Evolutionary conservation across 352 stramenopile species (phyloP), one percentile per base, ranked within the genome.

Genomic region (Globisporangium heterothallicum): DNA sequence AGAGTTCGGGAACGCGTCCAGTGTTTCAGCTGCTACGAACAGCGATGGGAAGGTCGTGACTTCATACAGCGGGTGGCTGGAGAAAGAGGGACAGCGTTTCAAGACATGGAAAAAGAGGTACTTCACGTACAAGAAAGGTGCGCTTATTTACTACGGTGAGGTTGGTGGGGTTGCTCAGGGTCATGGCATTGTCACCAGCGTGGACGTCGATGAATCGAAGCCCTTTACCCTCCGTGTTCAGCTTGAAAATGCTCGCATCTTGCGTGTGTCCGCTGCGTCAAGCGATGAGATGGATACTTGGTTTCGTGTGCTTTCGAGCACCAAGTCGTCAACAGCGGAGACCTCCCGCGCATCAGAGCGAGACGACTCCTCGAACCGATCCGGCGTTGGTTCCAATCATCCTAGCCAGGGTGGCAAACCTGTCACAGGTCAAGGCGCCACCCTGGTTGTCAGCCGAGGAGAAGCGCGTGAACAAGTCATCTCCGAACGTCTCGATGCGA

Each of bases 41-140:
- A 42, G 53, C 7, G 59, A 76, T 18, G 54, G 61, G 9, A 68
- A 66, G 49, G 34, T 34, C 1, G 54, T 49, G 10, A 38, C 51
- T 25, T 56, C 55, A 12, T 63, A 78, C 49, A 88, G 70, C 56
- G 81, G 81, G 1, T 92, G 78, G 78, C 64, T 92, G 18, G 70
- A 86, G 56, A 89, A 88, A 48, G 81, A 92, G 66, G 78, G 81
- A 0, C 72, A 79, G 27, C 66, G 62, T 2, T 85, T 88, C 57
- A 88, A 85, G 70, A 89, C 70, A 6, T 92, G 81, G 81, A 92
- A 88, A 57, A 59, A 55, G 16, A 70, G 78, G 3, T 92, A 81
- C 50, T 92, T 92, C 35, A 86, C 76, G 9, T 58, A 87, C 48
- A 81, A 84, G 44, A 83, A 83, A 18, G 72, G 72, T 7, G 72